Percentiles rank a stretch among this genome's conserved stretches.
Conservation (phyloP, 441 rosid species). For the Adansonia grandidieri region DNA sequence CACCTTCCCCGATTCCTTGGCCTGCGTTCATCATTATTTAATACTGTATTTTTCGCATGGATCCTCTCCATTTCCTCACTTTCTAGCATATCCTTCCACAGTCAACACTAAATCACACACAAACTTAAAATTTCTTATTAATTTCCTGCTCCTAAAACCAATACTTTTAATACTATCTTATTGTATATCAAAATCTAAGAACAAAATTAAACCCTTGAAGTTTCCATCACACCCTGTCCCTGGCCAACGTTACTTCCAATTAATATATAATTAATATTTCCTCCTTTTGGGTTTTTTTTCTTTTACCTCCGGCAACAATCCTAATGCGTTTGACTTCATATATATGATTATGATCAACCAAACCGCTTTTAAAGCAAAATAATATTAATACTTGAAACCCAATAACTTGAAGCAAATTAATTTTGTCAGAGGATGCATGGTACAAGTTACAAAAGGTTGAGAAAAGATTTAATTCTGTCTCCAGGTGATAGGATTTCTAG, state of each 20-base stretch:
- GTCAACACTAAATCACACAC: conserved; percentile 25
- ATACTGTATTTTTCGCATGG: background rate
- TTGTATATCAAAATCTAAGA: background rate
- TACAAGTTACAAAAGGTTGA: no score
- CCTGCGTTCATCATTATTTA: conserved; percentile 32
- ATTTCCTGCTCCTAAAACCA: background rate
- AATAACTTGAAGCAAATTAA: background rate
- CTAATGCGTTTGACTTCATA: background rate
- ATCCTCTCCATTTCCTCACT: conserved; percentile 5
- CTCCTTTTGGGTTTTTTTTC: background rate
- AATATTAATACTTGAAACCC: background rate
- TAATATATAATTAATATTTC: background rate
- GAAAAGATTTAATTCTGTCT: no score
- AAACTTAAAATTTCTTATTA: background rate
- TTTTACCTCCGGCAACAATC: background rate
- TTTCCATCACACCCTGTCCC: background rate
- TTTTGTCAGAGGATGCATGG: background rate
- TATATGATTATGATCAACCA: no score
- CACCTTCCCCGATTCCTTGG: conserved; percentile 46
- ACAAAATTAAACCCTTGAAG: background rate
- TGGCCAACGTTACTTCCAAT: no score
- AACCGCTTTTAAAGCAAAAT: no score
- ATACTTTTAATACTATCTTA: background rate
- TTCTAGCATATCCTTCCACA: background rate
- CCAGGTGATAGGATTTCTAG: no score